These are phyloP conservation scores for Aquilaria yunnanensis DNA, from an alignment of 345 rosid species.

Conservation along the genomic window DNA sequence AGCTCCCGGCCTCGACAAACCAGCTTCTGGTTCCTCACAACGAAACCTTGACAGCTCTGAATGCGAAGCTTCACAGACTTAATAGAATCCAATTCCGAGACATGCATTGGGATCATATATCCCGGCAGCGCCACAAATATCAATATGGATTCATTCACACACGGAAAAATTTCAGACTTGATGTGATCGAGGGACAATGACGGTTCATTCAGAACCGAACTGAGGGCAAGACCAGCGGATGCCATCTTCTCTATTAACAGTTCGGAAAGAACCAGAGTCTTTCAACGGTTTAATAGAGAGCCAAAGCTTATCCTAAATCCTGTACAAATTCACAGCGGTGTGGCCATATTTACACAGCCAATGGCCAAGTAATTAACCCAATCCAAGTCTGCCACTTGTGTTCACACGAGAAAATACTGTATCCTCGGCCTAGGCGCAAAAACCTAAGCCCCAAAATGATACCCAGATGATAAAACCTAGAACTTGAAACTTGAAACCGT, in stretches of 20 bases:
- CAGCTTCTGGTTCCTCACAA: conserved; percentile 62
- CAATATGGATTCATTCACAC: conserved; percentile 44
- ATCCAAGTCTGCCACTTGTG: background rate
- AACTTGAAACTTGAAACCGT: conserved; percentile 7
- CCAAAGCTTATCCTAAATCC: background rate
- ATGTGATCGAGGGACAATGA: conserved; percentile 23
- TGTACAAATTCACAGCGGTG: conserved; percentile 16
- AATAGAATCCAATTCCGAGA: conserved; percentile 56
- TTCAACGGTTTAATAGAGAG: background rate
- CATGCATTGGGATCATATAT: conserved; percentile 40
- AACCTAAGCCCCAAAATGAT: background rate
- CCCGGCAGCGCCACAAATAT: conserved; percentile 35
- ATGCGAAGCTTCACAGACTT: conserved; percentile 66
- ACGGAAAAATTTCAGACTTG: conserved; percentile 13
- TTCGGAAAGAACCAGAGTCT: background rate
- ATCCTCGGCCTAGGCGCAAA: background rate
- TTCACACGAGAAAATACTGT: background rate
- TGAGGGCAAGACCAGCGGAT: conserved; percentile 43
- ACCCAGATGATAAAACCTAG: background rate
- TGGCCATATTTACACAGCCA: conserved; percentile 5
- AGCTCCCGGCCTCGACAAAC: conserved; percentile 70
- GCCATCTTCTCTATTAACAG: conserved; percentile 27
- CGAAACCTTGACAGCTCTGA: conserved; percentile 63
- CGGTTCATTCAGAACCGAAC: conserved; percentile 29
- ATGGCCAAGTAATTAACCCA: background rate